These are phyloP conservation scores for Apiotrichum montevideense DNA, from an alignment of 1,284 basidiomycete genomes.

Conservation along the genomic window DNA sequence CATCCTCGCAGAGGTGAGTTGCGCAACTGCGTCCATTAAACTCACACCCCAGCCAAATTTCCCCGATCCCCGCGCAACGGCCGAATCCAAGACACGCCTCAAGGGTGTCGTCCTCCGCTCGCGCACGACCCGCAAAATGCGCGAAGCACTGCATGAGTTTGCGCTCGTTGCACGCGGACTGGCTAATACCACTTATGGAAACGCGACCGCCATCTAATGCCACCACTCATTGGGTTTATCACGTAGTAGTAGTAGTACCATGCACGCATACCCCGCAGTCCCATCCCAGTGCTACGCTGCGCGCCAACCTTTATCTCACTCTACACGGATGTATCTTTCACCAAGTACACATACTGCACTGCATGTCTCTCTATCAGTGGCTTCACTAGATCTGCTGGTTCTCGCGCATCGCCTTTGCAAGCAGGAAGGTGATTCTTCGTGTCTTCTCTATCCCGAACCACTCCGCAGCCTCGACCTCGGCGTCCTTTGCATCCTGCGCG, in stretches of 20 bases:
- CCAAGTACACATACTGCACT: too few relatives aligned
- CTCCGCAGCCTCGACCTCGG: not conserved
- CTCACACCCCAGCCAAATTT: constrained; percentile 19
- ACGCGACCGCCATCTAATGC: constrained; percentile 34
- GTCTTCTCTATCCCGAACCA: constrained; percentile 3
- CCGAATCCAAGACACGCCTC: constrained; percentile 69
- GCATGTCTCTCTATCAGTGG: too few relatives aligned
- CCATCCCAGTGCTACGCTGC: too few relatives aligned
- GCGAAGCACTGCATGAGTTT: constrained; percentile 48
- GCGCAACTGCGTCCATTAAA: not conserved
- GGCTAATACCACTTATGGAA: constrained; percentile 46
- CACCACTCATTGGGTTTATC: not conserved
- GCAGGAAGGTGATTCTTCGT: constrained; percentile 6
- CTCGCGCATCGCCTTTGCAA: constrained; percentile 14
- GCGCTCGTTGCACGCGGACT: constrained; percentile 45
- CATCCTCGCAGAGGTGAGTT: constrained; percentile 61
- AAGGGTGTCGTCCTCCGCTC: constrained; percentile 59
- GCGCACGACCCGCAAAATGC: constrained; percentile 44
- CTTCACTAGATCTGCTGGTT: constrained; percentile 9
- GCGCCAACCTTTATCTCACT: too few relatives aligned
- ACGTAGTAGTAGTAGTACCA: not conserved
- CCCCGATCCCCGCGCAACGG: constrained; percentile 43
- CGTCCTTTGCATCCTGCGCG: constrained; percentile 7
- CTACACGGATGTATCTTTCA: too few relatives aligned
- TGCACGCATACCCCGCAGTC: not conserved